Percentiles rank a stretch among this genome's conserved stretches.
Conservation (phyloP, 2,329 filamentous ascomycete genomes). For the Pseudogymnoascus sp. region DNA sequence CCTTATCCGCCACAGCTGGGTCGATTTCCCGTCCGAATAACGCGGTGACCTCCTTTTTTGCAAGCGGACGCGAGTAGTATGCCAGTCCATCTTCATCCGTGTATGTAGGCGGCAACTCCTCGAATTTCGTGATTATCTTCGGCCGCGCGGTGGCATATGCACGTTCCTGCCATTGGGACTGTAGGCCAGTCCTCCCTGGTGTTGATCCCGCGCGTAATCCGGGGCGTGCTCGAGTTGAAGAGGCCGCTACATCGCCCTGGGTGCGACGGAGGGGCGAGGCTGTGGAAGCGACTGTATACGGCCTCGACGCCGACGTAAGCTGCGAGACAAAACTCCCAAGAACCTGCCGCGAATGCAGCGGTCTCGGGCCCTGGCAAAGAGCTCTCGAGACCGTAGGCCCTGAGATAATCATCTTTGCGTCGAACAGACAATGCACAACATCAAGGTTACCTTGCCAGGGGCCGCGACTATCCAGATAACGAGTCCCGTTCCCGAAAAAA, state of each 20-base stretch:
- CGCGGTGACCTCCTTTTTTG: constrained; percentile 36
- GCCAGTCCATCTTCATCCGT: constrained; percentile 46
- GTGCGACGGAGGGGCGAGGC: neutral
- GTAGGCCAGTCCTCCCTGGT: neutral
- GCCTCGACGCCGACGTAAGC: neutral
- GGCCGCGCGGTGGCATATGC: neutral
- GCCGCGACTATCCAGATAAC: neutral
- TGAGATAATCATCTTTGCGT: neutral
- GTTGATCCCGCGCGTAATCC: neutral
- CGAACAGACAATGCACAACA: neutral
- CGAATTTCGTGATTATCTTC: constrained; percentile 32
- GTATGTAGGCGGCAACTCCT: constrained; percentile 50
- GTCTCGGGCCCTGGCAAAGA: neutral
- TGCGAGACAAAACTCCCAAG: neutral
- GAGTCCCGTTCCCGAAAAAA: neutral
- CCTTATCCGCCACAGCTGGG: constrained; percentile 40
- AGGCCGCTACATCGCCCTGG: neutral
- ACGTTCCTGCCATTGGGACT: constrained; percentile 2
- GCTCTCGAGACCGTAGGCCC: neutral
- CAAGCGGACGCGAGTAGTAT: constrained; percentile 45
- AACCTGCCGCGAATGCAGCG: neutral
- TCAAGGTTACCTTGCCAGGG: neutral
- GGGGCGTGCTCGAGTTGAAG: neutral
- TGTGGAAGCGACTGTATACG: neutral
- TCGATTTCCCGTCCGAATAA: constrained; percentile 46